phyloP scores from a whole-genome alignment of 805 yeast genomes.

The Yarrowia sp. region DNA sequence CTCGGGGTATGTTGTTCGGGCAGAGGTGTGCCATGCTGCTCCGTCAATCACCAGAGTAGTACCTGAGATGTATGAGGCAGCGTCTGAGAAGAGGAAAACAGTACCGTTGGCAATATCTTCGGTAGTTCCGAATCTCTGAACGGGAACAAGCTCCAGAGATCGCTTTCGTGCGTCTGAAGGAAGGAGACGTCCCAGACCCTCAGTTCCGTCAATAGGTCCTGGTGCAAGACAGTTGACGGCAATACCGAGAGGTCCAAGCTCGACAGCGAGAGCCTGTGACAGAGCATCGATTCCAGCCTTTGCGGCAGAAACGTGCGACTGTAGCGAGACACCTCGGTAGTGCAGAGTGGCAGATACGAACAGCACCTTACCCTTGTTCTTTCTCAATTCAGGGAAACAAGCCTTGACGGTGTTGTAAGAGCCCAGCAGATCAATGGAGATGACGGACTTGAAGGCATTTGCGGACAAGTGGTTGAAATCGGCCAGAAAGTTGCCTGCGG shows the following conservation, averaged over 20 bases:
- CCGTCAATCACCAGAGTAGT: slow-evolving; percentile 86
- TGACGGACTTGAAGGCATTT: slow-evolving; percentile 87
- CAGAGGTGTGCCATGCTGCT: slow-evolving; percentile 74
- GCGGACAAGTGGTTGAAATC: slow-evolving; percentile 79
- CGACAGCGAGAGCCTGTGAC: slow-evolving; percentile 83
- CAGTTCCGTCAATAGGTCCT: slow-evolving; percentile 86
- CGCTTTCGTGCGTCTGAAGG: slow-evolving; percentile 54
- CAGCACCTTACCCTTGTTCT: slow-evolving; percentile 73
- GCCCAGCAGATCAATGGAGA: slow-evolving; percentile 86
- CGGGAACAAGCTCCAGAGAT: slow-evolving; percentile 55
- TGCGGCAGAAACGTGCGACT: slow-evolving; percentile 90
- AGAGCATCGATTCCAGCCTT: slow-evolving; percentile 95
- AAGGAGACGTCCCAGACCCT: slow-evolving; percentile 74
- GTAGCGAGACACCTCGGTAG: slow-evolving; percentile 86
- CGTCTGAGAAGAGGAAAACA: slow-evolving; percentile 80
- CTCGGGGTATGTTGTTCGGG: slow-evolving; percentile 14
- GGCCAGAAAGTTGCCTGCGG: slow-evolving; percentile 91
- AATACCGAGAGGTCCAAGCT: slow-evolving; percentile 87
- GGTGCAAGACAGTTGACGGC: slow-evolving; percentile 88
- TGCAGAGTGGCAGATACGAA: slow-evolving; percentile 91
- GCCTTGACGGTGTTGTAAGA: slow-evolving; percentile 91
- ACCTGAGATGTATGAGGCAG: slow-evolving; percentile 80
- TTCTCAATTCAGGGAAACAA: slow-evolving; percentile 65
- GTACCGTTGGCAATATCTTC: slow-evolving; percentile 88
- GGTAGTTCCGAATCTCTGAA: slow-evolving; percentile 61